Base-by-base conservation (phyloP, 345 rosid species). In the Alliaria petiolata region DNA sequence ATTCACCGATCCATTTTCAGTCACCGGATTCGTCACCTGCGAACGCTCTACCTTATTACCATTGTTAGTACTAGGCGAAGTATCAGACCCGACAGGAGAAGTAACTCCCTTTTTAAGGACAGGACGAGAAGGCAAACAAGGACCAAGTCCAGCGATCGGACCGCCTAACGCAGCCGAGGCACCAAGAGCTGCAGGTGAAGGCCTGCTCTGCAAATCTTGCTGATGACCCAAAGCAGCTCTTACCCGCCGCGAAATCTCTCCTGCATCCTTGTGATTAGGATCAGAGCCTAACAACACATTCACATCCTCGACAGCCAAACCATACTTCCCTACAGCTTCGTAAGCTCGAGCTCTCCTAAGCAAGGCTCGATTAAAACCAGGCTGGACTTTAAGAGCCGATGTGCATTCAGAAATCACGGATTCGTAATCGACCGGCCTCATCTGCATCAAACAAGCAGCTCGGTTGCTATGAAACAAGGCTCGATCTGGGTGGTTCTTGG, bases 101-200 rank as follows among this genome's bases (percentile, higher is more conserved):
- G 75, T 15, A 70, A 17, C 70, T 1, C 34, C 79, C 84, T 89
- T 95, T 81, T 95, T 95, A 33, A 85, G 80, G 31, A 83, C 85
- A 0, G 90, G 81, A 2, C 97, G 86, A 40, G 95, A 85, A 42
- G 97, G 97, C 69, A 95, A 85, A 74, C 97, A 89, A 44, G 97
- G 89, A 22, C 99, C 97, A 53, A 91, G 91, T 14, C 97, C 99
- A 64, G 80, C 80, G 47, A 91, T 81, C 0, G 99, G 99, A 4
- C 97, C 91, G 20, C 99, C 99, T 19, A 95, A 85, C 14, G 93
- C 93, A 1, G 97, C 99, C 13, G 97, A 95, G 22, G 97, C 99
- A 49, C 99, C 99, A 8, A 95, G 85, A n/a, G 97, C 97, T 39
- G 99, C 99, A 4, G 97, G 97, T 28, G 99, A 91, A 5, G 99